Evolutionary conservation across 441 rosid species (phyloP).

Genomic region (Jatropha podagrica): DNA sequence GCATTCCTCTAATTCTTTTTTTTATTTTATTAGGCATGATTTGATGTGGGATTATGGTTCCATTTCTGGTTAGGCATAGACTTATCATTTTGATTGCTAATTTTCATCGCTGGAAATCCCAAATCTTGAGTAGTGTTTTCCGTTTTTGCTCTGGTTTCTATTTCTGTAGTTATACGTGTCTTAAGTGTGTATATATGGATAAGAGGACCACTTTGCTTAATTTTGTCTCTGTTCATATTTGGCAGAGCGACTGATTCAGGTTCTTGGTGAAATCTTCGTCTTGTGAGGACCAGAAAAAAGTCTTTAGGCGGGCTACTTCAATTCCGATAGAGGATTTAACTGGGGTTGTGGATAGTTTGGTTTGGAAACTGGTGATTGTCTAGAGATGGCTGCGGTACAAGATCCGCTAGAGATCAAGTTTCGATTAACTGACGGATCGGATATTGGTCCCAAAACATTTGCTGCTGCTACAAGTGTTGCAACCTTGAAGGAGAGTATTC

Average conservation of each 20-base stretch:
- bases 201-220: not conserved
- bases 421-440: constrained; percentile 85
- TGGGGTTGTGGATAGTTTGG: constrained; percentile 24
- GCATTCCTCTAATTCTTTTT: not conserved
- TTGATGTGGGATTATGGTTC: constrained; percentile 15
- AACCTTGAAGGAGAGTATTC: constrained; percentile 84
- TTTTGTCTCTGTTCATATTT: constrained; percentile 12
- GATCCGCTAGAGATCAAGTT: constrained; percentile 92
- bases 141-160: constrained; percentile 11
- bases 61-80: constrained; percentile 5
- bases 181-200: not conserved
- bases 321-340: constrained; percentile 22
- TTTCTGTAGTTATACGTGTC: constrained; percentile 5
- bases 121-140: constrained; percentile 10
- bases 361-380: constrained; percentile 20
- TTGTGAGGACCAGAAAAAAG: constrained; percentile 17
- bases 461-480: constrained; percentile 82
- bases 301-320: constrained; percentile 24
- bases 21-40: constrained; percentile 9
- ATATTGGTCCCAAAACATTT: constrained; percentile 90
- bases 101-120: constrained; percentile 20
- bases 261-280: constrained; percentile 26
- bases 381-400: constrained; percentile 67
- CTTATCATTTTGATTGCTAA: not conserved
- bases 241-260: constrained; percentile 30